Percentiles rank a stretch among this genome's conserved stretches.
Conservation (phyloP, 345 rosid genomes). For the Citrus sinensis region DNA sequence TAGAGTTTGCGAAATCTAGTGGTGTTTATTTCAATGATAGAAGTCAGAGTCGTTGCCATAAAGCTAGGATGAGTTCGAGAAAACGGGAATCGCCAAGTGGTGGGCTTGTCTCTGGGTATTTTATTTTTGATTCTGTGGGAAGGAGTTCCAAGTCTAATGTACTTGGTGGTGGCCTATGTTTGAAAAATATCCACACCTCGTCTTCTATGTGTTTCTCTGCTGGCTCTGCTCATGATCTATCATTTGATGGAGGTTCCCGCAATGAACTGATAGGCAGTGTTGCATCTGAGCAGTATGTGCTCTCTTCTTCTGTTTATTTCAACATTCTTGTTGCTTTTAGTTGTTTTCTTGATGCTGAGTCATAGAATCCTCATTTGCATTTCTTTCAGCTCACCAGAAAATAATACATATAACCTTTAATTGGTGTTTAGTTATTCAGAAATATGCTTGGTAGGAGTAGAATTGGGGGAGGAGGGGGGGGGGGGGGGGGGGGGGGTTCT, state of each 20-base stretch:
- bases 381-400: not conserved
- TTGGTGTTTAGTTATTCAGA: not conserved
- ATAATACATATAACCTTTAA: too few relatives aligned
- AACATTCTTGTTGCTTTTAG: not conserved
- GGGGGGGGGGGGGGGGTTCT: too few relatives aligned
- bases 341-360: not conserved
- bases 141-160: slow-evolving; percentile 19
- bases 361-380: not conserved
- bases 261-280: slow-evolving; percentile 38
- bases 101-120: slow-evolving; percentile 43
- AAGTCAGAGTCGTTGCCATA: slow-evolving; percentile 34
- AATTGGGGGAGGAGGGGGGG: too few relatives aligned
- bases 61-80: slow-evolving; percentile 47
- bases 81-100: slow-evolving; percentile 30
- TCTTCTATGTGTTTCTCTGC: slow-evolving; percentile 37
- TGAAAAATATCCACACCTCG: slow-evolving; percentile 39
- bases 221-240: slow-evolving; percentile 60
- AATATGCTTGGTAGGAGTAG: not conserved
- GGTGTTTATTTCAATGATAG: slow-evolving; percentile 50
- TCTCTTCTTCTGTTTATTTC: slow-evolving; percentile 15
- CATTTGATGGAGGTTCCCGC: slow-evolving; percentile 46
- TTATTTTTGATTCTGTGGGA: slow-evolving; percentile 27
- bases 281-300: slow-evolving; percentile 48
- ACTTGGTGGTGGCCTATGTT: slow-evolving; percentile 34
- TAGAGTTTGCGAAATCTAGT: slow-evolving; percentile 50